Base-by-base conservation (phyloP, 495 filamentous ascomycete genomes). In the Neurospora hispaniola region DNA sequence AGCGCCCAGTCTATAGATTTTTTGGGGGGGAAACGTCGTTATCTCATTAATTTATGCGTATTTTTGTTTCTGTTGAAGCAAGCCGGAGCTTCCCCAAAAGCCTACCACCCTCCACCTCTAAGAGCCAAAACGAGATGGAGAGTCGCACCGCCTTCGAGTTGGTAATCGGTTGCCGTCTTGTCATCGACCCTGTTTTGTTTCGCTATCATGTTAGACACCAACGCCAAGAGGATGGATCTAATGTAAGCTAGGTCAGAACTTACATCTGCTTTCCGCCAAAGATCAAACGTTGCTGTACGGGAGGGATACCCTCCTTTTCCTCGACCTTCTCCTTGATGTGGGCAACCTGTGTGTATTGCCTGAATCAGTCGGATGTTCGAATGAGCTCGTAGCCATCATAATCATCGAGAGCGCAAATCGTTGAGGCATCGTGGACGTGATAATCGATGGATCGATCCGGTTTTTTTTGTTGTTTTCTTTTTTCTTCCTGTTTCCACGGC, bases 221-320 rank as follows among this genome's bases (percentile, higher is more conserved):
- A 14, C 23, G 5, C 20, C 10, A 69, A 35, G 69, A 68, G 44
- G 18, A 20, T 16, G 20, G 23, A 44, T 43, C 14, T 27, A 40
- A 71, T 39, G 71, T 41, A 68, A 68, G 44, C 42, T 27, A 59
- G 40, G 40, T 38, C n/a, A 59, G 1, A 39, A 82, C 89, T 70
- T 85, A 98, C 96, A 99, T 97, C 79, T 99, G 96, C 84, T 99
- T 99, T 74, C 96, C 96, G 62, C 94, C 94, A 78, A 89, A 98
- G 79, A 99, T 99, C 70, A 99, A 84, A 43, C 96, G 90, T 85
- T 99, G 96, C 82, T 99, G 96, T 35, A 97, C 95, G 20, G 96
- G 96, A 40, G 96, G 96, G 79, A 99, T 98, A 38, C 96, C 96
- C 81, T 98, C 96, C 80, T 97, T 97, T 84, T 98, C 96, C 81